Base-by-base conservation (phyloP, 2,329 filamentous ascomycete genomes). In the Xylariaceae sp. region DNA sequence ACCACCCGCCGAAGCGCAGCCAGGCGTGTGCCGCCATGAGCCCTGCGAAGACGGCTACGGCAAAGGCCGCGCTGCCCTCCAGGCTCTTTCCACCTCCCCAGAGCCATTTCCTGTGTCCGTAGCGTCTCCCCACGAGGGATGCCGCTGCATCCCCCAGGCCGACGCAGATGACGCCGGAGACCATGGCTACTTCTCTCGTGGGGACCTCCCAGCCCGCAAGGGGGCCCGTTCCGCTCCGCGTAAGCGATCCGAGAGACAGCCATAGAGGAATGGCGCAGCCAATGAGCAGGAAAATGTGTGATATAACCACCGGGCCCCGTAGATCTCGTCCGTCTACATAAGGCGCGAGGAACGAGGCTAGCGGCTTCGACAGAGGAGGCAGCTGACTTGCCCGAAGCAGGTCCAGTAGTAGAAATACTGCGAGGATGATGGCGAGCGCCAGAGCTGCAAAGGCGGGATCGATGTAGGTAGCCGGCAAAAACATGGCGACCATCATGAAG, bases 61-160 rank as follows among this genome's bases (percentile, higher is more conserved):
- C 82, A 59, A 98, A 96, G 1, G 92, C 92, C 5, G 80, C 46
- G 44, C 75, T 80, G 35, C 92, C 92, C 59, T 98, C 90, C 2
- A 98, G 68, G 43, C 87, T 94, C 69, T 98, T 98, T 11, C 89
- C 90, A 4, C 92, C 92, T 11, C 87, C 85, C 92, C 92, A 98
- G 16, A 89, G 72, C 92, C 92, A 98, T 65, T 95, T 96, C 21
- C 76, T 72, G 18, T 79, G 78, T 3, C 92, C 92, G 55, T 80
- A 94, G 13, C 90, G 77, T 21, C 92, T 73, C 1, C 92, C 92
- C 33, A 96, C 81, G 2, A 98, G 70, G 11, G 84, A 93, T 1
- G 92, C 92, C 0, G 90, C 92, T 0, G 92, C 89, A 52, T 98
- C 92, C 24, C 92, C 92, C 58, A 98, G 79, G 1, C 92, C 92